Percentiles rank a stretch among this genome's conserved stretches.
Conservation (phyloP, 805 yeast species). For the Candida chilensis region DNA sequence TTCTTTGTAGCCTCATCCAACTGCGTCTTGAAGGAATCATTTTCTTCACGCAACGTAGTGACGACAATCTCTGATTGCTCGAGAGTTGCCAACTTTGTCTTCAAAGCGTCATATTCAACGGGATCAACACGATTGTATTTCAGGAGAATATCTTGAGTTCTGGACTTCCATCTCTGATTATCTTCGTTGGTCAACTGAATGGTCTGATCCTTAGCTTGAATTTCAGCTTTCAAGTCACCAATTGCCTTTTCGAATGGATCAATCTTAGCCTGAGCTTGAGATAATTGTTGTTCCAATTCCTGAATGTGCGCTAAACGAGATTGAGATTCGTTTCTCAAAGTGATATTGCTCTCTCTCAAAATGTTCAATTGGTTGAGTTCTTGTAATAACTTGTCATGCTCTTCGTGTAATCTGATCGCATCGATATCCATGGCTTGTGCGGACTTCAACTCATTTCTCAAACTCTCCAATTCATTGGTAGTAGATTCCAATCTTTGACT, state of each 20-base stretch:
- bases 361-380: conserved; percentile 55
- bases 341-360: conserved; percentile 58
- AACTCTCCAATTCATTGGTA: conserved; percentile 40
- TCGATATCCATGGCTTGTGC: conserved; percentile 10
- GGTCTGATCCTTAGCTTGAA: conserved; percentile 41
- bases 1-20: conserved; percentile 8
- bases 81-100: too few relatives aligned
- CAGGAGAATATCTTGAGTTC: conserved; percentile 36
- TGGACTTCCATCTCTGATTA: conserved; percentile 47
- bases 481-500: conserved; percentile 39
- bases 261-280: conserved; percentile 16
- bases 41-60: too few relatives aligned
- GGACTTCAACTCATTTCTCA: conserved; percentile 35
- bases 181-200: conserved; percentile 41
- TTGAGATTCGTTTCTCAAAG: conserved; percentile 46
- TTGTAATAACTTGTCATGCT: conserved; percentile 35
- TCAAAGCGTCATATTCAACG: conserved; percentile 26
- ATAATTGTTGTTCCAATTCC: conserved; percentile 30
- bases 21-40: conserved; percentile 9
- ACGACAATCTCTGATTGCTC: too few relatives aligned
- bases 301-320: conserved; percentile 15
- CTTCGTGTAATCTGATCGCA: conserved; percentile 20
- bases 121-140: conserved; percentile 40
- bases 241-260: conserved; percentile 36
- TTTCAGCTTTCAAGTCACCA: conserved; percentile 21